phyloP scores from a whole-genome alignment of 1,284 basidiomycete species.

The Irpex rosettiformis region DNA sequence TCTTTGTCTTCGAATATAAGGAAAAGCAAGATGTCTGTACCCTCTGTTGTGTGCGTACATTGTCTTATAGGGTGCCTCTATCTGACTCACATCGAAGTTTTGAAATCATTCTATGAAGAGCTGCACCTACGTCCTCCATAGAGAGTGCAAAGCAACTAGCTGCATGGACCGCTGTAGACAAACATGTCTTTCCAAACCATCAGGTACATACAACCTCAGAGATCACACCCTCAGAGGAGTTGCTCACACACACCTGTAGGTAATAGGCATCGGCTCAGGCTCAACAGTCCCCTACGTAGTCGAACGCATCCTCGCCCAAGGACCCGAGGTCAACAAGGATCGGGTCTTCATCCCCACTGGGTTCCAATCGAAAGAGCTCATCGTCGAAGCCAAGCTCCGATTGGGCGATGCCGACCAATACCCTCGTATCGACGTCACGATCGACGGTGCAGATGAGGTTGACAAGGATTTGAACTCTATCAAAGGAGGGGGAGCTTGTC shows the following conservation, averaged over 20 bases:
- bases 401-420: constrained; percentile 94
- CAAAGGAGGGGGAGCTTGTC: constrained; percentile 97
- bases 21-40: constrained; percentile 25
- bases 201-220: constrained; percentile 54
- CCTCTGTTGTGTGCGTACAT: constrained; percentile 25
- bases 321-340: constrained; percentile 68
- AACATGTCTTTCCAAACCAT: constrained; percentile 81
- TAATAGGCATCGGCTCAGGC: constrained; percentile 91
- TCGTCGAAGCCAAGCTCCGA: constrained; percentile 75
- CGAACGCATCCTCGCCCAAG: constrained; percentile 90
- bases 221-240: constrained; percentile 2
- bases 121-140: constrained; percentile 39
- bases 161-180: constrained; percentile 93
- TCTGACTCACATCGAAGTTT: neutral
- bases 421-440: constrained; percentile 88
- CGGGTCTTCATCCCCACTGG: constrained; percentile 92
- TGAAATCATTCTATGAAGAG: constrained; percentile 12
- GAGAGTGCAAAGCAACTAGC: constrained; percentile 88
- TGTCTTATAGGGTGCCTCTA: neutral
- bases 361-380: constrained; percentile 96
- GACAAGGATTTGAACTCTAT: constrained; percentile 90
- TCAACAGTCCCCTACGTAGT: constrained; percentile 98
- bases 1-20: no score
- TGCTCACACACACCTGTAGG: constrained; percentile 37
- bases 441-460: constrained; percentile 98